Evolutionary conservation across 441 rosid species (phyloP), one percentile per base, ranked within the genome.

Genomic region (Arabidopsis hybrid): DNA sequence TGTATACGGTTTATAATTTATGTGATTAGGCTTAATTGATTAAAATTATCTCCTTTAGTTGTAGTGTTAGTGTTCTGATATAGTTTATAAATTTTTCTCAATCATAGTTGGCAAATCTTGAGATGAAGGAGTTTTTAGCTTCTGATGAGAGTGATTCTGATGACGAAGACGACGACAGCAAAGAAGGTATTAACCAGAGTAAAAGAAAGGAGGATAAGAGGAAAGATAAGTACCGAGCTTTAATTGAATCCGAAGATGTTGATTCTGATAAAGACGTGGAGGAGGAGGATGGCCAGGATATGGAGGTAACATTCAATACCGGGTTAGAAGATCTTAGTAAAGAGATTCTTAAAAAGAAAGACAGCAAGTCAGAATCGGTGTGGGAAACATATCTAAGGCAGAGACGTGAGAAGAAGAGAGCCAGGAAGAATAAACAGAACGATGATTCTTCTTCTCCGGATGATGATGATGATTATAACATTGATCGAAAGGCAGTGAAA

Each of bases 301-400:
- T 95, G 98, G 98, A 89, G 83, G 87, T 92, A 58, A 88, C 96
- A 73, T 95, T 95, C 84, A 85, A 89, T 76, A 84, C 96, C 46
- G 99, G 90, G 56, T 85, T 95, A 79, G 99, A 95, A 84, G 93
- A 89, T 80, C 70, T 92, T 76, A 89, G 95, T 78, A 91, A 89
- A 79, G 88, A 85, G 34, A 63, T 92, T 71, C 78, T 87, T 35
- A 89, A 87, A 77, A 92, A 89, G 86, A 88, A 83, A 84, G 88
- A 88, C 60, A 79, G 84, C 82, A 81, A 86, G 75, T 60, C 92
- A 40, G 96, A 92, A 84, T 82, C 91, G 7, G 89, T 92, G 57
- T 95, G 94, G 95, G 97, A 92, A 72, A 78, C 83, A 7, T 36
- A 67, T 61, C 87, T 86, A 57, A 88, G 89, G 77, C 76, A 91